Conservation (phyloP, 2,329 filamentous ascomycete species). For the Exophiala alcalophila region DNA sequence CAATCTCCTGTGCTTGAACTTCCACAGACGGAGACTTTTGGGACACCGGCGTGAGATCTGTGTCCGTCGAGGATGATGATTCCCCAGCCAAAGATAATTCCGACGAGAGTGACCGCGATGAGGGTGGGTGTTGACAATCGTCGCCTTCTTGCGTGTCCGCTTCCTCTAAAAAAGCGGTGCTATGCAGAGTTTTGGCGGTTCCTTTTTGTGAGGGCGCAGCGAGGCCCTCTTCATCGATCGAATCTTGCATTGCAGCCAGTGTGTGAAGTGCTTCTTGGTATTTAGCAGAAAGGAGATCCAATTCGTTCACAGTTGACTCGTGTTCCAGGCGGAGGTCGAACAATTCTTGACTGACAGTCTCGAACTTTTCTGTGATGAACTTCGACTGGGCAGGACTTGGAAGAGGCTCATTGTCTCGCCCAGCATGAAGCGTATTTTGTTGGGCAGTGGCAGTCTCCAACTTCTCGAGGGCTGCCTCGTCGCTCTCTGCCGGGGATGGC, state of each 20-base stretch:
- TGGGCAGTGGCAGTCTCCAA: constrained; percentile 37
- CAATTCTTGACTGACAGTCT: constrained; percentile 85
- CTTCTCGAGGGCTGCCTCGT: constrained; percentile 37
- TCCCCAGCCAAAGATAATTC: constrained; percentile 87
- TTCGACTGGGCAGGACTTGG: constrained; percentile 76
- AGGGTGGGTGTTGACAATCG: constrained; percentile 65
- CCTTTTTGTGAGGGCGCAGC: constrained; percentile 41
- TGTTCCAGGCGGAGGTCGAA: constrained; percentile 88
- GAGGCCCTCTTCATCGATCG: constrained; percentile 74
- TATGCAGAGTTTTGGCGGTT: constrained; percentile 49
- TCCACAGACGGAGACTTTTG: constrained; percentile 21
- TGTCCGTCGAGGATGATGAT: constrained; percentile 63
- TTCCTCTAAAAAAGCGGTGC: constrained; percentile 82
- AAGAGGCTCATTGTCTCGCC: constrained; percentile 45
- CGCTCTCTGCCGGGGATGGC: constrained; percentile 22
- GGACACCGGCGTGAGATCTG: constrained; percentile 28
- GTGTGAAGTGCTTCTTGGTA: constrained; percentile 85
- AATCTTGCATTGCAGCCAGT: constrained; percentile 80
- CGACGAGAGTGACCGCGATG: constrained; percentile 87
- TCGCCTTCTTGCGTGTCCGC: constrained; percentile 64
- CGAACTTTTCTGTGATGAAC: constrained; percentile 88
- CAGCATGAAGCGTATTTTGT: constrained; percentile 42
- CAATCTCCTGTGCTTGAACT: constrained; percentile 58
- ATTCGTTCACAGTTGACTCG: constrained; percentile 76
- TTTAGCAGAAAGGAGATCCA: constrained; percentile 76